Base-by-base conservation (phyloP, 1,284 basidiomycete genomes). In the Inonotus hispidus region DNA sequence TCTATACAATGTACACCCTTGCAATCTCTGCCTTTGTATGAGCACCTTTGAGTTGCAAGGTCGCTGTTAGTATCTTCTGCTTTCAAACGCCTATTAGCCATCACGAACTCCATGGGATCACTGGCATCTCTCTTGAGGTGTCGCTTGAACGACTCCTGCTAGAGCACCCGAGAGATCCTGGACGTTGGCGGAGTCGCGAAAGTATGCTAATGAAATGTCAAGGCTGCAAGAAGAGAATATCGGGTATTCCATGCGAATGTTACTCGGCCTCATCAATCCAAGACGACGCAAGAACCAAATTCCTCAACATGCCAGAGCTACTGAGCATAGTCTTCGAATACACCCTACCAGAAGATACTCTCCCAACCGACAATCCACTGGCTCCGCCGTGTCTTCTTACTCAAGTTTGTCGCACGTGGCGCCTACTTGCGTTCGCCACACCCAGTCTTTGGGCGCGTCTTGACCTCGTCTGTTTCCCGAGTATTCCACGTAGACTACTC, bases 401-500 rank as follows among this genome's bases (percentile, higher is more conserved):
- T 2, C 53, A 46, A 14, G 65, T 64, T 16, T 66, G 63, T 50
- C 58, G 53, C 38, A 29, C 35, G 37, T 66, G 65, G 65, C 65
- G 65, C 23, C 53, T 53, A 19, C 52, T 63, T 11, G 65, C 63
- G 13, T 25, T 55, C 37, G 32, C 43, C 23, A 66, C 58, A 6
- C 63, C 65, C 19, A 47, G 53, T 13, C 52, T 66, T 14, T 66
- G 63, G 63, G 58, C 64, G 3, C 45, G 53, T 6, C 41, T 65
- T 16, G 35, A 56, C 13, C 50, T 65, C 19, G 45, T 53, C 7
- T 50, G 55, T 41, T 56, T 39, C 41, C 47, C 60, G n/a, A 23
- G 43, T 14, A 25, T 39, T 11, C 39, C 37, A 29, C 29, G 37
- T 25, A 52, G 53, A 14, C 35, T 49, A 29, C 13, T 43, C 49